Conservation (phyloP, 2,329 filamentous ascomycete species). For the Dothistroma pini region DNA sequence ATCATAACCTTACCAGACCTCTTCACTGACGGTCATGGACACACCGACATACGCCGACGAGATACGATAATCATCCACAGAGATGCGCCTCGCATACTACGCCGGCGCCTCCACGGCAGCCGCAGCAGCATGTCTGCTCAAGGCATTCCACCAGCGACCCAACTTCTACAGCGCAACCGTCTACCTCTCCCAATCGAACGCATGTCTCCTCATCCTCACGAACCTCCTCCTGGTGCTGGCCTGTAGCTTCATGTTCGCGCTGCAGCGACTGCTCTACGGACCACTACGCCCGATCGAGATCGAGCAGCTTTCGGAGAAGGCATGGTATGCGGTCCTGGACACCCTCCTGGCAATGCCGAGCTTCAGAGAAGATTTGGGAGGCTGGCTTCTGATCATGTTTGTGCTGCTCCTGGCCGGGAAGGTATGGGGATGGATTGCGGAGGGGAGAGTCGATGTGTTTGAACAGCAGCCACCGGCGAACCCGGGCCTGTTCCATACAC, state of each 20-base stretch:
- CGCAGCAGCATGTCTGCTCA: slow-evolving; percentile 77
- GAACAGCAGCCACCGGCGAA: slow-evolving; percentile 94
- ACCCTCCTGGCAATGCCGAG: slow-evolving; percentile 98
- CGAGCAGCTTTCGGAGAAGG: slow-evolving; percentile 95
- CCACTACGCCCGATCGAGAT: slow-evolving; percentile 88
- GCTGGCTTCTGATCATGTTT: slow-evolving; percentile 96
- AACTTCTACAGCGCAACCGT: slow-evolving; percentile 99
- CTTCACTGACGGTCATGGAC: slow-evolving; percentile 27
- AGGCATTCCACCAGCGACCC: slow-evolving; percentile 88
- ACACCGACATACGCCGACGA: slow-evolving; percentile 6
- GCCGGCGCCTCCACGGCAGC: slow-evolving; percentile 67
- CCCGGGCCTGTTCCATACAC: slow-evolving; percentile 79
- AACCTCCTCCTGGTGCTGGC: slow-evolving; percentile 84
- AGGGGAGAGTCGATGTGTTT: slow-evolving; percentile 86
- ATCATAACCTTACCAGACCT: slow-evolving; percentile 13
- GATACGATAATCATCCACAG: slow-evolving; percentile 8
- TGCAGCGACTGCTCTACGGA: slow-evolving; percentile 89
- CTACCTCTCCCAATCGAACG: slow-evolving; percentile 92
- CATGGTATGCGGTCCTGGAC: slow-evolving; percentile 97
- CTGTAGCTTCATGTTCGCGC: slow-evolving; percentile 73
- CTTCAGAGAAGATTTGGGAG: slow-evolving; percentile 90
- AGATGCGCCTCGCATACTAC: slow-evolving; percentile 34
- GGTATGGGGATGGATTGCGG: slow-evolving; percentile 98
- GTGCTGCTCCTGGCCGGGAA: slow-evolving; percentile 87
- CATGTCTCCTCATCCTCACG: slow-evolving; percentile 89